phyloP scores from a whole-genome alignment of 352 stramenopile species.

The Phytophthora pini region DNA sequence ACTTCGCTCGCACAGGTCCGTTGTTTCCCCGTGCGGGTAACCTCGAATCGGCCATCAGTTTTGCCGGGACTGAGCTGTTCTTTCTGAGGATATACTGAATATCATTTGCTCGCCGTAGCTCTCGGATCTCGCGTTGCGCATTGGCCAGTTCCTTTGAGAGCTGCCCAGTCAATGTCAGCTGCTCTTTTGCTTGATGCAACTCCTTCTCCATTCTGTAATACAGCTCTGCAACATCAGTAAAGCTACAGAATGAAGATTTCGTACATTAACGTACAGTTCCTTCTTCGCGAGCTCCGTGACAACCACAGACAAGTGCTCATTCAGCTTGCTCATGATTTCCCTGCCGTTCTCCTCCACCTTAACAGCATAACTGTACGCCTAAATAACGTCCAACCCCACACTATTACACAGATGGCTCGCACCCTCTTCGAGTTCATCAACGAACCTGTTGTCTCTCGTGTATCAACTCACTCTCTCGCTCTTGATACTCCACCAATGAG shows the following conservation, averaged over 20 bases:
- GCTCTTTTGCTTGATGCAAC: slow-evolving; percentile 58
- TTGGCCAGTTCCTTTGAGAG: slow-evolving; percentile 72
- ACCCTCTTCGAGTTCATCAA: slow-evolving; percentile 1
- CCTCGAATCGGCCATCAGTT: slow-evolving; percentile 19
- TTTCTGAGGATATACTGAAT: slow-evolving; percentile 69
- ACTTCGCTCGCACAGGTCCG: slow-evolving; percentile 1
- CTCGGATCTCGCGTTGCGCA: slow-evolving; percentile 79
- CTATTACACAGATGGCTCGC: neutral
- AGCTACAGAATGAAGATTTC: neutral
- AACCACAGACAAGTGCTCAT: slow-evolving; percentile 59
- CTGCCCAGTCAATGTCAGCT: slow-evolving; percentile 56
- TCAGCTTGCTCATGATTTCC: slow-evolving; percentile 46
- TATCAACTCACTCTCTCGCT: slow-evolving; percentile 68
- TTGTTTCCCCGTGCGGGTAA: slow-evolving; percentile 15
- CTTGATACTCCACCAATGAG: slow-evolving; percentile 52
- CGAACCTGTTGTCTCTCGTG: slow-evolving; percentile 67
- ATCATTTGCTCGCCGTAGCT: slow-evolving; percentile 69
- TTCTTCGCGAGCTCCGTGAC: slow-evolving; percentile 72
- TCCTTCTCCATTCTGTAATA: slow-evolving; percentile 64
- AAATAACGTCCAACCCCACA: neutral
- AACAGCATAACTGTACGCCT: slow-evolving; percentile 64
- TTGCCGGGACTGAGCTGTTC: slow-evolving; percentile 30
- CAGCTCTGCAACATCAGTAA: neutral
- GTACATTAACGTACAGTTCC: slow-evolving; percentile 45
- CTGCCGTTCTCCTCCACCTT: slow-evolving; percentile 62